Conservation (phyloP, 352 stramenopile species). For the Aphanomyces euteiches region DNA sequence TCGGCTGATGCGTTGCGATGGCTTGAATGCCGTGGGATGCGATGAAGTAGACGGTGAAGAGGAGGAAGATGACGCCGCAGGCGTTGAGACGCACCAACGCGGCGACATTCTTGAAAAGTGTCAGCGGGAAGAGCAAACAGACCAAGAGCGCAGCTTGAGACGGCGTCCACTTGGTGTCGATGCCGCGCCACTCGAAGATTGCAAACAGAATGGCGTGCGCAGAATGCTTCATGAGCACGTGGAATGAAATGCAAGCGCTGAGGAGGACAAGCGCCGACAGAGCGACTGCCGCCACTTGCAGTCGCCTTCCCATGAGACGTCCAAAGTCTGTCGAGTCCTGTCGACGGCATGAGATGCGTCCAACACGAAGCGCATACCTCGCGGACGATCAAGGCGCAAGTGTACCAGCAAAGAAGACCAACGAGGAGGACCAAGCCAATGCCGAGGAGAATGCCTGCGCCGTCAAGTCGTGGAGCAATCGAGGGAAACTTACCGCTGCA, state of each 20-base stretch:
- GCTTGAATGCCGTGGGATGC: constrained; percentile 25
- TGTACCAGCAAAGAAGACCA: constrained; percentile 28
- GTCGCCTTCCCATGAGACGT: constrained; percentile 7
- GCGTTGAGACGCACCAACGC: constrained; percentile 27
- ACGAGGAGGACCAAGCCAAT: constrained; percentile 28
- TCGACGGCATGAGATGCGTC: neutral
- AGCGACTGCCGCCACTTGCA: neutral
- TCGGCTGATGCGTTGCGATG: neutral
- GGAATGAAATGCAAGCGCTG: constrained; percentile 29
- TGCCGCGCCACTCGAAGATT: neutral
- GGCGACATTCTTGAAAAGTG: constrained; percentile 24
- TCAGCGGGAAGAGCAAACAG: constrained; percentile 24
- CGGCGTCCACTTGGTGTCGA: constrained; percentile 12
- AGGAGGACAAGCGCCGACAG: constrained; percentile 29
- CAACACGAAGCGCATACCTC: constrained; percentile 7
- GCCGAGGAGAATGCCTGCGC: constrained; percentile 20
- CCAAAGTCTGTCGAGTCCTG: constrained; percentile 29
- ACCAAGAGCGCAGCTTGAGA: constrained; percentile 11
- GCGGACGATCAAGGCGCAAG: constrained; percentile 29
- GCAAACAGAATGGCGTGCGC: constrained; percentile 9
- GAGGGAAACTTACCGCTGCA: constrained; percentile 10
- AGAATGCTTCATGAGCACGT: constrained; percentile 34
- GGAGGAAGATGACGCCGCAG: constrained; percentile 26
- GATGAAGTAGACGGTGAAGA: constrained; percentile 32
- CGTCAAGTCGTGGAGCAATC: neutral